Base-by-base conservation (phyloP, 2,329 filamentous ascomycete species). In the Cercospora sp. region DNA sequence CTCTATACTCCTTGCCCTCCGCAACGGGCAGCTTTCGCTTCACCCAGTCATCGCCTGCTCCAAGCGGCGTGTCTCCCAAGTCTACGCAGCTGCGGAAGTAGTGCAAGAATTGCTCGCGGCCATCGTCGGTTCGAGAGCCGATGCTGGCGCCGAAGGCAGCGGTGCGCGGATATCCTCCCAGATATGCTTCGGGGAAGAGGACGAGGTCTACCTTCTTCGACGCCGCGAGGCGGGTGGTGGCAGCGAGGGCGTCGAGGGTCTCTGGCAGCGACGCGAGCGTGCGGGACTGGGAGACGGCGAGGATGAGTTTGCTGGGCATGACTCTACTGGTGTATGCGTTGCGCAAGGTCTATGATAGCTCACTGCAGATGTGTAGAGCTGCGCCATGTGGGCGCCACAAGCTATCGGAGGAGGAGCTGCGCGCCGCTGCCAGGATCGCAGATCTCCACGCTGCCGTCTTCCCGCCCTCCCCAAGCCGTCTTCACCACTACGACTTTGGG, bases 161-260 rank as follows among this genome's bases (percentile, higher is more conserved):
- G 18, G 90, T 93, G 10, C 94, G 90, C 18, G 94, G 94, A 77
- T 97, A 97, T 1, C 94, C 94, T 58, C 94, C 94, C 1, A 97
- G 85, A 77, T 93, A 97, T 24, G 94, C 94, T 82, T 98, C 94
- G 0, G 94, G 94, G 69, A 97, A 94, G 63, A 97, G 88, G 30
- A 97, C 85, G 61, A 97, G 85, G 78, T 95, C 82, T 16, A 88
- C 83, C 59, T 82, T 82, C 51, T 82, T 79, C 12, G 78, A 84
- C 3, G 89, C 86, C n/a, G 93, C 93, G 40, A 84, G 81, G 26
- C 81, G 81, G 37, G 91, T 89, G 13, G 91, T 88, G 10, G 79
- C 73, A 74, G 89, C 85, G 61, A 97, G 86, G 40, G 89, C 86
- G 6, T 80, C 75, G 65, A 97, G 86, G 0, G 93, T 96, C 37